phyloP scores from a whole-genome alignment of 768 basidiomycete species.

The Suillus weaverae region DNA sequence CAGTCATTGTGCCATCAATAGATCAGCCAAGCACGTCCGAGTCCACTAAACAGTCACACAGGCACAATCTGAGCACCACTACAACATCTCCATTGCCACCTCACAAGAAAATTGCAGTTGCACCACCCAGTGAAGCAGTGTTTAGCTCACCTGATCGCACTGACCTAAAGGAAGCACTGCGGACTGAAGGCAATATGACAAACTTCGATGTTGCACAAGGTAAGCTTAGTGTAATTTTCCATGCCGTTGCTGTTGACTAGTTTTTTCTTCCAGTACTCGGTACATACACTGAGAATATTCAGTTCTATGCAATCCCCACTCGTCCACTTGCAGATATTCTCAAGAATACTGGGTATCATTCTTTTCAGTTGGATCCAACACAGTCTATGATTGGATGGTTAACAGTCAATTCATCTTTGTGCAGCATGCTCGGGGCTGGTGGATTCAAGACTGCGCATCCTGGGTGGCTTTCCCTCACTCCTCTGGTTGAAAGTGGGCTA shows the following conservation, averaged over 20 bases:
- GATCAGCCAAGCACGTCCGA: too few relatives aligned
- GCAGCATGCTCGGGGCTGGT: neutral
- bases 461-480: neutral
- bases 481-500: neutral
- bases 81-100: neutral
- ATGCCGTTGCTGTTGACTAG: too few relatives aligned
- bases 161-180: conserved; percentile 1
- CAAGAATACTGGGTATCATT: too few relatives aligned
- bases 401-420: neutral
- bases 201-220: conserved; percentile 2
- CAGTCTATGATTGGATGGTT: neutral
- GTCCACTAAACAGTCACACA: neutral
- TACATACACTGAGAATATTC: neutral
- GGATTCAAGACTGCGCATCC: conserved; percentile 5
- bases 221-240: neutral
- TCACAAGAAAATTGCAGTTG: neutral
- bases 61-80: neutral
- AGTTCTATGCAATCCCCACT: conserved; percentile 1
- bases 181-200: neutral
- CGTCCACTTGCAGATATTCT: neutral
- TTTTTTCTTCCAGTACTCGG: neutral
- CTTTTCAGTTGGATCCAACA: neutral
- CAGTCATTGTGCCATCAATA: too few relatives aligned
- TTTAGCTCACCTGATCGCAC: neutral
- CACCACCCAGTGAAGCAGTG: neutral